A percentile compares a stretch with the other conserved stretches of the same genome.
Conservation (phyloP, 768 basidiomycete species). For the Leccinellum rugosiceps region DNA sequence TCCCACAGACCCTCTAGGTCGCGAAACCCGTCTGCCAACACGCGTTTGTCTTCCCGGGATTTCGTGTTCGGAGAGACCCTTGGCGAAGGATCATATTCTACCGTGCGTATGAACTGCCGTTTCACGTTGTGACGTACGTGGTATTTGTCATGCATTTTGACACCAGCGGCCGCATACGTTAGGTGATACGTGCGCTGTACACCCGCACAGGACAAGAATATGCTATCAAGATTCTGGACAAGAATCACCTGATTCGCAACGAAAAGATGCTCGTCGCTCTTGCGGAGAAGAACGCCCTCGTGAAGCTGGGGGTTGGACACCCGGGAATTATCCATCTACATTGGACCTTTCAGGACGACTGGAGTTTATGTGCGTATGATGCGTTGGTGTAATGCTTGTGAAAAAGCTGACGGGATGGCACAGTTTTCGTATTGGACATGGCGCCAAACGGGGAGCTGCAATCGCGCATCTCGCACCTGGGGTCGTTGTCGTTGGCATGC, state of each 20-base stretch:
- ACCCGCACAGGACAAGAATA: slow-evolving; percentile 58
- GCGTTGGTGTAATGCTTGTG: neutral
- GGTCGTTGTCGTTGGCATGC: slow-evolving; percentile 78
- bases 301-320: slow-evolving; percentile 61
- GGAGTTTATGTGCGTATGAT: slow-evolving; percentile 69
- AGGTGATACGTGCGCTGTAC: slow-evolving; percentile 60
- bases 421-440: slow-evolving; percentile 79
- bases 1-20: slow-evolving; percentile 38
- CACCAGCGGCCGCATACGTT: neutral
- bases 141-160: neutral
- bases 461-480: slow-evolving; percentile 64
- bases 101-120: slow-evolving; percentile 44
- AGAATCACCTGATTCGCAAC: slow-evolving; percentile 75
- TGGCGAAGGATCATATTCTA: slow-evolving; percentile 84
- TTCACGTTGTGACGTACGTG: neutral
- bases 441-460: slow-evolving; percentile 79
- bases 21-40: slow-evolving; percentile 45
- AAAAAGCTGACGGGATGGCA: slow-evolving; percentile 7
- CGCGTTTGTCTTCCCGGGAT: slow-evolving; percentile 50
- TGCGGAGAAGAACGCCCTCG: slow-evolving; percentile 76
- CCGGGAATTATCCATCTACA: slow-evolving; percentile 80
- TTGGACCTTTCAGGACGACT: slow-evolving; percentile 83
- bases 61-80: slow-evolving; percentile 70
- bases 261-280: slow-evolving; percentile 76
- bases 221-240: slow-evolving; percentile 81